phyloP scores from a whole-genome alignment of 2,329 filamentous ascomycete species.

The Verticillium longisporum region DNA sequence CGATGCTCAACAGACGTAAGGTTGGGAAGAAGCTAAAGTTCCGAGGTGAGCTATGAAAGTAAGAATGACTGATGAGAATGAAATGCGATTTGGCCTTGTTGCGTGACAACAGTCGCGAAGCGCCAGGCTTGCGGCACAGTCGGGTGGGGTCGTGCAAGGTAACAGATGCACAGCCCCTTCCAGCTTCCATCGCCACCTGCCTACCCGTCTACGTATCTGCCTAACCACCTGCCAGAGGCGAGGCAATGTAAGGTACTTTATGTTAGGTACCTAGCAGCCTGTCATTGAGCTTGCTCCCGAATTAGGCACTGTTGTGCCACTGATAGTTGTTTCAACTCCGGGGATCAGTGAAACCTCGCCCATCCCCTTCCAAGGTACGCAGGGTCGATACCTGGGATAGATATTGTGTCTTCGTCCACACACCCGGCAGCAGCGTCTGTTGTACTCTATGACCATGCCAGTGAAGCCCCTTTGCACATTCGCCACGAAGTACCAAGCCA shows the following conservation, averaged over 20 bases:
- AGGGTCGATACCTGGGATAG: no score
- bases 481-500: no score
- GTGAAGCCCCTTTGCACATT: no score
- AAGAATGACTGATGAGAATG: neutral
- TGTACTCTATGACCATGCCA: no score
- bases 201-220: neutral
- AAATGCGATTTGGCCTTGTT: neutral
- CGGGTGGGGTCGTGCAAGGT: neutral
- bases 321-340: neutral
- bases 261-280: neutral
- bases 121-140: neutral
- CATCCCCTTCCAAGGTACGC: no score
- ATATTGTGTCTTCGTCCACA: no score
- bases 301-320: neutral
- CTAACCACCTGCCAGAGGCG: no score
- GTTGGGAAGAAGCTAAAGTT: no score
- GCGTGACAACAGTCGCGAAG: neutral
- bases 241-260: no score
- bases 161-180: neutral
- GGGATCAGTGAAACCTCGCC: no score
- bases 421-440: no score
- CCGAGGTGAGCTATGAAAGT: neutral
- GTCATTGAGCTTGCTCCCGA: neutral
- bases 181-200: neutral
- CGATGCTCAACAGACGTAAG: no score